Base-by-base conservation (phyloP, 2,329 filamentous ascomycete genomes). In the Colletotrichum gigasporum region DNA sequence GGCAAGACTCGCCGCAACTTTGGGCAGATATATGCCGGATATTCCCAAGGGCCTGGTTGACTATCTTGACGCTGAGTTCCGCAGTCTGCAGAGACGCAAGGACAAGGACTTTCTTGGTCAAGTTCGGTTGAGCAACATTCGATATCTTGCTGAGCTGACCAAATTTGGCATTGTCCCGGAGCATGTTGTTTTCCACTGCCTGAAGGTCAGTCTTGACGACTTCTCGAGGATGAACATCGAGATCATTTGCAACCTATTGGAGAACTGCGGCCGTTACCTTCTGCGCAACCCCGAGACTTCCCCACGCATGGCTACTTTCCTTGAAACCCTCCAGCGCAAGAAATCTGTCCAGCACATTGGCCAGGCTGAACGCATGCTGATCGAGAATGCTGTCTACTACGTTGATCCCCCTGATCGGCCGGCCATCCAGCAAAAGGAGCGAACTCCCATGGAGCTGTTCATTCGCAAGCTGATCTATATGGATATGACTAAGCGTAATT, bases 221-320 rank as follows among this genome's bases (percentile, higher is more conserved):
- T 99, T 99, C 74, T 97, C 96, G 2, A 88, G 95, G 66, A 97
- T 97, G 92, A 99, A 99, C 73, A 97, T 99, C 68, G 96, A 99
- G 76, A 97, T 99, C 71, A 95, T 99, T 68, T 96, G 94, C 72
- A 97, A 96, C 72, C 83, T 99, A 26, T 85, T 99, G 20, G 96
- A 99, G 76, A 98, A 98, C 68, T 99, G 96, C 73, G 96, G 96
- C 42, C 89, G 96, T 16, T 99, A 97, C 77, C 83, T 99, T 20
- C 85, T 99, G 63, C 92, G 95, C 51, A 98, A 96, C 70, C 90
- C 93, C 0, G 94, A 98, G 67, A 98, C 96, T 0, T 91, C 92
- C 9, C 95, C 95, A 8, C 90, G 96, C 42, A 99, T 99, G 96
- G 83, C 85, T 1, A 95, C 93, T 1, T 99, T 99, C 75, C 80